phyloP scores from a whole-genome alignment of 352 stramenopile genomes.

The Elongisporangium prolatum region DNA sequence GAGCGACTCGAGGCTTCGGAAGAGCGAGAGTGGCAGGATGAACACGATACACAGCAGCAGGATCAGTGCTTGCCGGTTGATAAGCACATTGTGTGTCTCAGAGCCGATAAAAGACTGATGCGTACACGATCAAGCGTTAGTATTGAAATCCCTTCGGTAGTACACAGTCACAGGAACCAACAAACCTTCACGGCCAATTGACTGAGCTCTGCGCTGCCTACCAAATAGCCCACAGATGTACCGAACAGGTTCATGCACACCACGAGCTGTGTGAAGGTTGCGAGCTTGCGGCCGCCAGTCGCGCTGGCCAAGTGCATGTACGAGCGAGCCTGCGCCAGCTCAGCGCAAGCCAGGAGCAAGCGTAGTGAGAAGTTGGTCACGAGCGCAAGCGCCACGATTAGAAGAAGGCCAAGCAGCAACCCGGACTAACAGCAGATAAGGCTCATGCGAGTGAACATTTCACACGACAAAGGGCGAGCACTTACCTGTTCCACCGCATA shows the following conservation, averaged over 20 bases:
- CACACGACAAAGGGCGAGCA: background rate
- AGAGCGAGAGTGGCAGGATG: slow-evolving; percentile 76
- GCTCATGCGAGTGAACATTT: too few species aligned
- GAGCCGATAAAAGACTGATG: slow-evolving; percentile 34
- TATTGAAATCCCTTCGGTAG: background rate
- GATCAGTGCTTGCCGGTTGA: slow-evolving; percentile 66
- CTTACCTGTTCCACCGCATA: slow-evolving; percentile 68
- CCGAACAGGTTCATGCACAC: slow-evolving; percentile 88
- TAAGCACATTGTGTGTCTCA: slow-evolving; percentile 43
- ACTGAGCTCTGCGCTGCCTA: slow-evolving; percentile 75
- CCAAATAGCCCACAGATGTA: slow-evolving; percentile 79
- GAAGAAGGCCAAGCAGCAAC: slow-evolving; percentile 57
- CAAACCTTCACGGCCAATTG: slow-evolving; percentile 54
- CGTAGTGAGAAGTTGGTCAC: slow-evolving; percentile 83
- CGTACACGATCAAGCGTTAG: background rate
- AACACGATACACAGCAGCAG: slow-evolving; percentile 53
- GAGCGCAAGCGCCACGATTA: slow-evolving; percentile 65
- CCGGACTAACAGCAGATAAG: too few species aligned
- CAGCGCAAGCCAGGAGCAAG: slow-evolving; percentile 70
- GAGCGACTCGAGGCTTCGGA: slow-evolving; percentile 77
- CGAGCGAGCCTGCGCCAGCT: slow-evolving; percentile 66
- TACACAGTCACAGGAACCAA: background rate
- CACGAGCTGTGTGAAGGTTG: slow-evolving; percentile 68
- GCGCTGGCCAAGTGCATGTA: slow-evolving; percentile 78
- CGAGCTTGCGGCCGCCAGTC: slow-evolving; percentile 60